These are phyloP conservation scores for Metschnikowia baotianmanensis DNA, from an alignment of 805 yeast genomes.

Conservation along the genomic window DNA sequence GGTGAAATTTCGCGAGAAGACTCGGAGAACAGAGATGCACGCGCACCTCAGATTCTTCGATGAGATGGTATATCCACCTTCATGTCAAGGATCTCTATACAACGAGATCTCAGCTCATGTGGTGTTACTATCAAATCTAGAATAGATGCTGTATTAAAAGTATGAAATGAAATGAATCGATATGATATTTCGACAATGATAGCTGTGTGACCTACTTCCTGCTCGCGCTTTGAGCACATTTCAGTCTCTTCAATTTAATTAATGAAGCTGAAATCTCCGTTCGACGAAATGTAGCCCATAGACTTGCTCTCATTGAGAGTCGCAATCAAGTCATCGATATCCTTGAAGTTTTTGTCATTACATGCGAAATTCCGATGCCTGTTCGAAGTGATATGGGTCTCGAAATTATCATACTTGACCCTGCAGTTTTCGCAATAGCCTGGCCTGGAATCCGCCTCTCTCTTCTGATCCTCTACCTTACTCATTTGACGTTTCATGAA, in stretches of 20 bases:
- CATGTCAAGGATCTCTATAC: no score
- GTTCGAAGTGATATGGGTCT: slow-evolving; percentile 65
- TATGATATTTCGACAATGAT: no score
- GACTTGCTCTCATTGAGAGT: slow-evolving; percentile 43
- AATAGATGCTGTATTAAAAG: no score
- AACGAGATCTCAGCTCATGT: no score
- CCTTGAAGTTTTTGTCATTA: slow-evolving; percentile 65
- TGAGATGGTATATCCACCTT: no score
- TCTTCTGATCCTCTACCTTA: slow-evolving; percentile 21
- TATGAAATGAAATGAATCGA: no score
- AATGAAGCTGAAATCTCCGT: slow-evolving; percentile 35
- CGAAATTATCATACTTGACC: slow-evolving; percentile 75
- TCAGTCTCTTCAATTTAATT: no score
- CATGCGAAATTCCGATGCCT: slow-evolving; percentile 79
- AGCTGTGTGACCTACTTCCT: no score
- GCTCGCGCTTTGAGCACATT: no score
- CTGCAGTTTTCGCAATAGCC: slow-evolving; percentile 96
- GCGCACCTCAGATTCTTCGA: no score
- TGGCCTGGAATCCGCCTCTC: slow-evolving; percentile 40
- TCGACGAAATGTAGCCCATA: slow-evolving; percentile 42
- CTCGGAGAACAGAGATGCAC: no score
- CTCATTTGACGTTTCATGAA: slow-evolving; percentile 39
- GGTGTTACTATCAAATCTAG: no score
- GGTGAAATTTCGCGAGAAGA: slow-evolving; percentile 4
- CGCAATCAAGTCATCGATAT: slow-evolving; percentile 70